These are phyloP conservation scores for Carex sylvatica DNA, from an alignment of 202 grass and related monocot species.

Conservation along the genomic window DNA sequence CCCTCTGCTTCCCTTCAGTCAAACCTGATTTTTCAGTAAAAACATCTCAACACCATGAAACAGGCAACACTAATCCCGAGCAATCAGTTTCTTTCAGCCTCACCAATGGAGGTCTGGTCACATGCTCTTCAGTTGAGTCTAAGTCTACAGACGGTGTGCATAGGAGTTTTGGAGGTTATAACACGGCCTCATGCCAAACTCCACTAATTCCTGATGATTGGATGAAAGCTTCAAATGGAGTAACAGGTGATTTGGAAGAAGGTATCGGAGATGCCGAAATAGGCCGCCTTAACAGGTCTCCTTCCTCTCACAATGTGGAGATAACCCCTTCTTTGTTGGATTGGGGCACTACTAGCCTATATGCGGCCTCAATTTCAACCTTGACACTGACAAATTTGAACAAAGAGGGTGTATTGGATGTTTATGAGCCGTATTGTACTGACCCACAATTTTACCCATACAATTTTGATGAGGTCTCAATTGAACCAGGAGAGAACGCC, in stretches of 20 bases:
- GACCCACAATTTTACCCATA: constrained; percentile 87
- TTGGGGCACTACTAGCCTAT: constrained; percentile 67
- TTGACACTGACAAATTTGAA: constrained; percentile 66
- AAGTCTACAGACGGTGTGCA: constrained; percentile 25
- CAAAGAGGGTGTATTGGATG: constrained; percentile 51
- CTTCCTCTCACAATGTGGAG: constrained; percentile 54
- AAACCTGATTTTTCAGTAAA: constrained; percentile 34
- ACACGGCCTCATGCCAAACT: constrained; percentile 49
- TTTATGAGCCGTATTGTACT: constrained; percentile 78
- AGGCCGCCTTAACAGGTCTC: constrained; percentile 23
- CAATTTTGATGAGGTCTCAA: constrained; percentile 51
- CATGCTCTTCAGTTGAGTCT: constrained; percentile 53
- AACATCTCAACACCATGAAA: constrained; percentile 34
- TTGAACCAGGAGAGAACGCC: constrained; percentile 66
- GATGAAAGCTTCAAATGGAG: constrained; percentile 64
- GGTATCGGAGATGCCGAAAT: constrained; percentile 14
- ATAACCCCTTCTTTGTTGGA: constrained; percentile 74
- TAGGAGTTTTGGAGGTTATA: constrained; percentile 37
- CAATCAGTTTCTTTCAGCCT: constrained; percentile 46
- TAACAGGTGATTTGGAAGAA: constrained; percentile 47
- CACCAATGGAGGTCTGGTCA: constrained; percentile 46
- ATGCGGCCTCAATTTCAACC: constrained; percentile 52
- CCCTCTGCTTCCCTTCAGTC: constrained; percentile 67
- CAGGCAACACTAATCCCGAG: constrained; percentile 30
- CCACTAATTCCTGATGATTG: constrained; percentile 78